Percentiles rank a stretch among this genome's conserved stretches.
Evolutionary conservation across 129 eudicot genomes (phyloP).

Genomic region (Solidago caesia): DNA sequence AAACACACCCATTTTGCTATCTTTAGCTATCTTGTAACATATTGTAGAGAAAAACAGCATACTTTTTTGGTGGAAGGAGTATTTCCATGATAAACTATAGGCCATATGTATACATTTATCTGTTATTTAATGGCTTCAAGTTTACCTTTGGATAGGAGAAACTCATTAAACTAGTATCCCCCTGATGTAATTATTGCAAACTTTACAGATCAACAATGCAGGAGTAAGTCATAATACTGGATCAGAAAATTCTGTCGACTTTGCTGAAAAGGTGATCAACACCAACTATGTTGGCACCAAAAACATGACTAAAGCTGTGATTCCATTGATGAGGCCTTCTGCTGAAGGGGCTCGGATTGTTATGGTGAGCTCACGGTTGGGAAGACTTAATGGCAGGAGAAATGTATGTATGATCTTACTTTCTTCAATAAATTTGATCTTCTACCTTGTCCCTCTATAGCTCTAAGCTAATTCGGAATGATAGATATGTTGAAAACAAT

Average conservation of each 20-base stretch:
- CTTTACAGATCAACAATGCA: slow-evolving; percentile 82
- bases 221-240: slow-evolving; percentile 69
- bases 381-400: slow-evolving; percentile 81
- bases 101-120: too few species aligned
- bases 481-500: neutral
- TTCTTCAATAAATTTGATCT: neutral
- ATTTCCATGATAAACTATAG: too few species aligned
- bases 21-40: too few species aligned
- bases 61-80: neutral
- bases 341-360: slow-evolving; percentile 85
- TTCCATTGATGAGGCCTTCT: slow-evolving; percentile 84
- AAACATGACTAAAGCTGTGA: slow-evolving; percentile 60
- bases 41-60: too few species aligned
- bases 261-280: slow-evolving; percentile 66
- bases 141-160: neutral
- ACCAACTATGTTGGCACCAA: slow-evolving; percentile 84
- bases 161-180: slow-evolving; percentile 1
- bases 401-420: slow-evolving; percentile 54
- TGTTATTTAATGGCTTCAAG: too few species aligned
- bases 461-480: neutral
- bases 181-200: slow-evolving; percentile 10
- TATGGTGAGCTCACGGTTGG: slow-evolving; percentile 80
- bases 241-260: slow-evolving; percentile 76
- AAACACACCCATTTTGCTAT: too few species aligned
- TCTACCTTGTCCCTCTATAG: neutral